Percentiles rank a stretch among this genome's conserved stretches.
Conservation (phyloP, 1,139 yeast species). For the Geotrichum klebahnii region DNA sequence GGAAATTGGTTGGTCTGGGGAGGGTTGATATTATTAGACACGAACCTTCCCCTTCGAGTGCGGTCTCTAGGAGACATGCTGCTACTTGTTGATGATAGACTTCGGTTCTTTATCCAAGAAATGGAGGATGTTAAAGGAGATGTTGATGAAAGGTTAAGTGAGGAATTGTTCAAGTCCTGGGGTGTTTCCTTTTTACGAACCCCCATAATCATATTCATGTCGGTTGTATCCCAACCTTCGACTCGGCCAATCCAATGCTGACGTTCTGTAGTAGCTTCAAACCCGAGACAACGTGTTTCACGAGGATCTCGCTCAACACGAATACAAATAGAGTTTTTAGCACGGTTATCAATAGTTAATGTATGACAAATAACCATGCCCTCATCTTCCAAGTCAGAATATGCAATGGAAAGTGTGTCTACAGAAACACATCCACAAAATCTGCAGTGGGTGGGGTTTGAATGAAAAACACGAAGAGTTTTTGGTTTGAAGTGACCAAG, state of each 20-base stretch:
- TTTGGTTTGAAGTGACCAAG: constrained; percentile 62
- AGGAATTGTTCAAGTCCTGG: neutral
- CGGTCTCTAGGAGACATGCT: neutral
- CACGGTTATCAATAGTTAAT: constrained; percentile 64
- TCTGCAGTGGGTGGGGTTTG: constrained; percentile 80
- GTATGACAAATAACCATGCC: constrained; percentile 67
- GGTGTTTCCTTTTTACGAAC: constrained; percentile 46
- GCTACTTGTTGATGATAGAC: neutral
- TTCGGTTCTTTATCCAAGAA: constrained; percentile 4
- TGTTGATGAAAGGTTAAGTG: neutral
- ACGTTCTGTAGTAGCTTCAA: constrained; percentile 67
- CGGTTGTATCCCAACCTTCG: constrained; percentile 75
- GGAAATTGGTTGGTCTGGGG: neutral
- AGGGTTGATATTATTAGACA: neutral
- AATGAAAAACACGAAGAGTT: constrained; percentile 65
- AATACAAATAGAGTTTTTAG: constrained; percentile 74
- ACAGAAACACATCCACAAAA: constrained; percentile 89
- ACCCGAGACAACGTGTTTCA: constrained; percentile 84
- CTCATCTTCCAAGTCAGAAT: constrained; percentile 54
- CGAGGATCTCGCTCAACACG: constrained; percentile 90
- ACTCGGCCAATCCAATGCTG: constrained; percentile 63
- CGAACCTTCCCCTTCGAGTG: neutral
- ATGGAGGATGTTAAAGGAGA: neutral
- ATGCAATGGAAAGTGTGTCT: constrained; percentile 64
- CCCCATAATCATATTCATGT: constrained; percentile 71